Conservation (phyloP, 163 green algal species). For the Chloroidium sp. region DNA sequence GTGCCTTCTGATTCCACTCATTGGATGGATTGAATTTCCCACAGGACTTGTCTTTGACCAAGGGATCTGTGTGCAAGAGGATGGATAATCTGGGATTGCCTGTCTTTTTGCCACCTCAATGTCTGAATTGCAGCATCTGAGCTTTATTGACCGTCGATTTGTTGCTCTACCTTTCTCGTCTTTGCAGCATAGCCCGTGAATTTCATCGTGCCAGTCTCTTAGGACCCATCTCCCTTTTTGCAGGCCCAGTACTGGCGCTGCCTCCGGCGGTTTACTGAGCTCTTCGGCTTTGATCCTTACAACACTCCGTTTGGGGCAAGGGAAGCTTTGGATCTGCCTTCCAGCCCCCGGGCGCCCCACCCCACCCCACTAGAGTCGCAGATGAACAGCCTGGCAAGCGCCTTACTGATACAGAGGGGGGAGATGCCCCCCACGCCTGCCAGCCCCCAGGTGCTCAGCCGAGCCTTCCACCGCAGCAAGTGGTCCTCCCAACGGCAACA, state of each 20-base stretch:
- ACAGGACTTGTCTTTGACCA: too few relatives aligned
- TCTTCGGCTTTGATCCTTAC: not conserved
- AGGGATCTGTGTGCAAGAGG: not conserved
- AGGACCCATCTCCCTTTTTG: not conserved
- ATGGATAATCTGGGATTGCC: too few relatives aligned
- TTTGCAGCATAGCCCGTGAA: too few relatives aligned
- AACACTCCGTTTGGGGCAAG: not conserved
- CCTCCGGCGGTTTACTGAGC: conserved; percentile 16
- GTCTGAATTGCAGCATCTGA: too few relatives aligned
- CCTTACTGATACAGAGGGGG: not conserved
- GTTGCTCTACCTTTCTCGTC: too few relatives aligned
- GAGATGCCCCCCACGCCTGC: not conserved
- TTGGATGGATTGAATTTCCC: too few relatives aligned
- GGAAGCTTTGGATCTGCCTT: not conserved
- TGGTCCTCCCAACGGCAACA: not conserved
- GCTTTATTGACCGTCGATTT: too few relatives aligned
- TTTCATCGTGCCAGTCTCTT: not conserved
- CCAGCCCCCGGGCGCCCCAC: not conserved
- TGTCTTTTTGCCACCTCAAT: too few relatives aligned
- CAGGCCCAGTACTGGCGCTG: conserved; percentile 43
- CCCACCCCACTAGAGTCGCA: too few relatives aligned
- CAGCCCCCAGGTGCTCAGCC: not conserved
- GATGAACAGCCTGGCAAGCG: too few relatives aligned
- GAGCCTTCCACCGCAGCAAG: not conserved
- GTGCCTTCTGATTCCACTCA: not conserved